Evolutionary conservation across 495 filamentous ascomycete species (phyloP), one percentile per base, ranked within the genome.

Genomic region (Tuber umbilicatum): DNA sequence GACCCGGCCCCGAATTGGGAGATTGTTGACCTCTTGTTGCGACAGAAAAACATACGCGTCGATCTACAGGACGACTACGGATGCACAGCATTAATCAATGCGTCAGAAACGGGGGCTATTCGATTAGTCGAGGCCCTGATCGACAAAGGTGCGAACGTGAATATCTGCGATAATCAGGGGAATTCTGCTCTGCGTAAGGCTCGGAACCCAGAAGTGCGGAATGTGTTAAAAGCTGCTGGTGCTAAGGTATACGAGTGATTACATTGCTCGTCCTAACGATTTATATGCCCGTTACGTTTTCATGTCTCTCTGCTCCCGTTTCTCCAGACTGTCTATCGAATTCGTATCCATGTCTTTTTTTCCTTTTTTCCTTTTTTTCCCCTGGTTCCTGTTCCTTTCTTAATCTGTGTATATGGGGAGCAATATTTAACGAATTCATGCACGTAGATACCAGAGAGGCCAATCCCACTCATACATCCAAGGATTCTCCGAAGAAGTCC

Each of bases 11-110:
- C 50, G 50, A 55, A 55, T 55, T 55, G n/a, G 50, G 50, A 55
- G 50, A 55, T 55, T n/a, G 50, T 55, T 55, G 50, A 55, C 50
- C 50, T 55, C 14, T 27, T 55, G 50, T 55, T 55, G 50, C 50
- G n/a, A 55, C 50, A 55, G 50, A 27, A 55, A 55, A 55, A 55
- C 50, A 55, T 55, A 55, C 23, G 3, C 7, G 50, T 55, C 50
- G 50, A 55, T 27, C 50, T 55, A 14, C 50, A 55, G 50, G 50
- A 55, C 2, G 50, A 55, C 50, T 55, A 55, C n/a, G 50, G 50
- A 55, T n/a, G 50, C n/a, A 55, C 50, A n/a, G 50, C 50, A 12
- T 55, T 55, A 10, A 55, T 55, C 50, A 55, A 55, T 27, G 50
- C 50, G 7, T 55, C 50, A 9, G 50, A 55, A 55, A 55, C n/a